phyloP scores from a whole-genome alignment of 140 eudicot species.

The Erigeron philadelphicus region DNA sequence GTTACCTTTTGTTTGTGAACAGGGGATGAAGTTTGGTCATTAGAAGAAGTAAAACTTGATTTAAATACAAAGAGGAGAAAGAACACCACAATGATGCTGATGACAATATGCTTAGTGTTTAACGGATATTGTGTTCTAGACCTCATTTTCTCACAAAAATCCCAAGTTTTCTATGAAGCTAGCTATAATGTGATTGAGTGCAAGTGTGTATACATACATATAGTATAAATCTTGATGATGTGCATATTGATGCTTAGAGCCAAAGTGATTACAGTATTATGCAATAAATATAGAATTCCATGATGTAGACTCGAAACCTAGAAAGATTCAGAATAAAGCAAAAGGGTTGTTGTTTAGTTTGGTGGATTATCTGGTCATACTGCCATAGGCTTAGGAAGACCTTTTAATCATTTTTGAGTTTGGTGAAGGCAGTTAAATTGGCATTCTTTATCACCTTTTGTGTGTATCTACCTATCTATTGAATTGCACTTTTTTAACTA shows the following conservation, averaged over 20 bases:
- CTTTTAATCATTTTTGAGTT: slow-evolving; percentile 14
- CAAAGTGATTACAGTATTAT: slow-evolving; percentile 24
- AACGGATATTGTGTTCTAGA: slow-evolving; percentile 41
- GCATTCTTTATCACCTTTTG: too few species aligned
- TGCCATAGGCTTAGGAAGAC: background rate
- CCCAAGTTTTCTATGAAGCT: slow-evolving; percentile 4
- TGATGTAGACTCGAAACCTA: slow-evolving; percentile 53
- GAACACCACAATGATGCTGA: slow-evolving; percentile 32
- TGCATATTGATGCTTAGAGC: slow-evolving; percentile 33
- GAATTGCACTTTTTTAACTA: too few species aligned
- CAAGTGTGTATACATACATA: slow-evolving; percentile 15
- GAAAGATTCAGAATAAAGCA: slow-evolving; percentile 47
- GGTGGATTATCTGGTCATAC: slow-evolving; percentile 31
- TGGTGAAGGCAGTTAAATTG: slow-evolving; percentile 9
- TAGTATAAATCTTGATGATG: slow-evolving; percentile 10
- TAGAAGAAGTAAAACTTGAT: slow-evolving; percentile 43
- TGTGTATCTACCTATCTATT: too few species aligned
- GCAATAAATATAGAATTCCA: background rate
- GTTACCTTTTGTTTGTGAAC: slow-evolving; percentile 21
- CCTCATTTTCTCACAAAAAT: slow-evolving; percentile 42
- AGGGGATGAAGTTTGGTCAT: slow-evolving; percentile 23
- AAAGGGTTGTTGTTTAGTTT: slow-evolving; percentile 41
- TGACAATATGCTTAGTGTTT: slow-evolving; percentile 44
- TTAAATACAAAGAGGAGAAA: slow-evolving; percentile 40
- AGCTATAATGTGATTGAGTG: slow-evolving; percentile 17